A percentile compares a stretch with the other conserved stretches of the same genome.
Conservation (phyloP, 345 rosid species). For the Murraya paniculata region DNA sequence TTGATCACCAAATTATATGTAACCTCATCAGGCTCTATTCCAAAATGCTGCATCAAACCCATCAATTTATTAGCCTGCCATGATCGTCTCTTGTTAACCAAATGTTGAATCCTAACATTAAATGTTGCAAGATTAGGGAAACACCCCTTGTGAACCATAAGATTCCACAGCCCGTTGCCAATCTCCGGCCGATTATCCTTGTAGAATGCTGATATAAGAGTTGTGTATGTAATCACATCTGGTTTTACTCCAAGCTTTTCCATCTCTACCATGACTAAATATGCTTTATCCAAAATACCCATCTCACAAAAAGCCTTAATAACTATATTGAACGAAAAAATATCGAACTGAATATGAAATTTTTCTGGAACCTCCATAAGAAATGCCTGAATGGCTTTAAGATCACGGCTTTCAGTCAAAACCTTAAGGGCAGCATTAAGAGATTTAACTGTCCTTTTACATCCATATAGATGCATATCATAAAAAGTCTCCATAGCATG, state of each 20-base stretch:
- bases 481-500: conserved; percentile 60
- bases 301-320: conserved; percentile 56
- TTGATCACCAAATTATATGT: conserved; percentile 79
- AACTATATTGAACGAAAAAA: conserved; percentile 53
- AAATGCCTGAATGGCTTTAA: conserved; percentile 45
- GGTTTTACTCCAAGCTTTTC: conserved; percentile 58
- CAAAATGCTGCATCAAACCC: conserved; percentile 55
- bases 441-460: conserved; percentile 68
- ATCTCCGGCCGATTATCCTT: conserved; percentile 43
- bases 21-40: conserved; percentile 57
- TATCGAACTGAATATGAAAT: conserved; percentile 47
- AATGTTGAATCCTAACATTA: conserved; percentile 70
- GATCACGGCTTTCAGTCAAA: conserved; percentile 47
- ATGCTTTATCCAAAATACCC: conserved; percentile 56
- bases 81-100: conserved; percentile 55
- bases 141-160: conserved; percentile 71
- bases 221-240: conserved; percentile 73
- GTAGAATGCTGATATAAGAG: conserved; percentile 69
- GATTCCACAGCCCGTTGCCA: conserved; percentile 82
- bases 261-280: conserved; percentile 49
- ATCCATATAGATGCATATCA: conserved; percentile 59
- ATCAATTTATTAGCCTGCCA: conserved; percentile 71
- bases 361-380: conserved; percentile 36
- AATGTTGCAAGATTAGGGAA: conserved; percentile 70
- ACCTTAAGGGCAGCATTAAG: conserved; percentile 70